Evolutionary conservation across 352 stramenopile species (phyloP).

Genomic region (Phytophthora uliginosa): DNA sequence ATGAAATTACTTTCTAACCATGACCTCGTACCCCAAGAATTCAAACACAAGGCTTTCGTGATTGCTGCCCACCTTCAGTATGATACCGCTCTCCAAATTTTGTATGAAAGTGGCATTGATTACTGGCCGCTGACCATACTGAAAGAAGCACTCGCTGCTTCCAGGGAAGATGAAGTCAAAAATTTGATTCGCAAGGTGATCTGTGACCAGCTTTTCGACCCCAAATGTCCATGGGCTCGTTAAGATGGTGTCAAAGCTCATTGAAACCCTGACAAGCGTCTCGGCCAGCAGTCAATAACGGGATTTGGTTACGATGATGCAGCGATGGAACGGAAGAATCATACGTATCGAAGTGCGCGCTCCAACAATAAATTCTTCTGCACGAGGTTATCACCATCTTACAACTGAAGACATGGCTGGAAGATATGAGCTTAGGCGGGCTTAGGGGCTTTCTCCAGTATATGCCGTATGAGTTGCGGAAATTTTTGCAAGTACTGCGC

Average conservation of each 20-base stretch:
- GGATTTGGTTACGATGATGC: not conserved
- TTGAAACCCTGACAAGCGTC: not conserved
- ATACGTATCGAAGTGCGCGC: not conserved
- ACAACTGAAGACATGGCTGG: not conserved
- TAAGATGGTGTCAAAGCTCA: not conserved
- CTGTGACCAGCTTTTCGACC: not conserved
- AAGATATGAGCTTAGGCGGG: not conserved
- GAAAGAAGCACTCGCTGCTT: not conserved
- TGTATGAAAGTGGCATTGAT: not conserved
- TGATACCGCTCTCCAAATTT: not conserved
- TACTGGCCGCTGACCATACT: not conserved
- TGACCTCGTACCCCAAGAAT: not conserved
- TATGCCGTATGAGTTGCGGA: no score
- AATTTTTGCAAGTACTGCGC: no score
- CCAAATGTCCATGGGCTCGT: not conserved
- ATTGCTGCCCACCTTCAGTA: not conserved
- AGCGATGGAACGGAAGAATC: not conserved
- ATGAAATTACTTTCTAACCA: not conserved
- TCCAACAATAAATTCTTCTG: not conserved
- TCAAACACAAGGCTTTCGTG: slow-evolving; percentile 1
- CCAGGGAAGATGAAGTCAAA: not conserved
- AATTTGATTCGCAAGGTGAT: not conserved
- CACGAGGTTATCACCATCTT: not conserved
- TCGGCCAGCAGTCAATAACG: not conserved
- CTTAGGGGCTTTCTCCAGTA: no score